Evolutionary conservation across 768 basidiomycete genomes (phyloP), one percentile per base, ranked within the genome.

Genomic region (Xerocomellus amylosporus): DNA sequence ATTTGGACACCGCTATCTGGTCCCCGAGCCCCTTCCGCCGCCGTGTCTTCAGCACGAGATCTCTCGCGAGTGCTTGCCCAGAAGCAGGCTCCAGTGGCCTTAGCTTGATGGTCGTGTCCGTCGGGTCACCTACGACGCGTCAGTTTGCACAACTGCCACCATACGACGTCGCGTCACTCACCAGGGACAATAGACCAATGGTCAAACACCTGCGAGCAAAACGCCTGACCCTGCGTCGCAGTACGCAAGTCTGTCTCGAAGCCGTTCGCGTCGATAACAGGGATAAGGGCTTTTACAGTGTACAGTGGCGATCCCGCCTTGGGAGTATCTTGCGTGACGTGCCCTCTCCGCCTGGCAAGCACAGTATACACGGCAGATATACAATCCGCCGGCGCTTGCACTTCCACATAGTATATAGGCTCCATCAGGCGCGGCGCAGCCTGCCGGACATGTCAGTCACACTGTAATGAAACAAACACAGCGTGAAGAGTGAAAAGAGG

Each of bases 131-230:
- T 90, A 64, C 36, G 42, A 51, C 22, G 17, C 28, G 3, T 43
- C 31, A 22, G 13, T 55, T 6, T 55, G 45, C 28, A 24, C 19
- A 19, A 17, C 28, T 0, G 5, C n/a, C 20, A 13, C 36, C 34
- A 36, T 26, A 40, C 40, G 9, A n/a, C 14, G 26, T 54, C 40
- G 20, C 17, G 3, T 54, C 46, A 74, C 84, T 59, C 67, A 89
- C 91, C 92, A 63, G 96, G 96, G n/a, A 98, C 96, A 65, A 96
- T 90, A 15, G 90, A 88, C 97, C 97, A 99, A 65, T 99, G 97
- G 71, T 98, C 96, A 72, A 98, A 99, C 58, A 92, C 85, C 71
- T 98, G 95, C 64, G 93, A 77, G 66, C 94, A 97, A 77, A 98
- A 98, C n/a, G 97, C 97, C 72, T 98, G 97, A 26, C 97, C 97